Base-by-base conservation (phyloP, 2,329 filamentous ascomycete species). In the Dendrostoma leiphaemia region DNA sequence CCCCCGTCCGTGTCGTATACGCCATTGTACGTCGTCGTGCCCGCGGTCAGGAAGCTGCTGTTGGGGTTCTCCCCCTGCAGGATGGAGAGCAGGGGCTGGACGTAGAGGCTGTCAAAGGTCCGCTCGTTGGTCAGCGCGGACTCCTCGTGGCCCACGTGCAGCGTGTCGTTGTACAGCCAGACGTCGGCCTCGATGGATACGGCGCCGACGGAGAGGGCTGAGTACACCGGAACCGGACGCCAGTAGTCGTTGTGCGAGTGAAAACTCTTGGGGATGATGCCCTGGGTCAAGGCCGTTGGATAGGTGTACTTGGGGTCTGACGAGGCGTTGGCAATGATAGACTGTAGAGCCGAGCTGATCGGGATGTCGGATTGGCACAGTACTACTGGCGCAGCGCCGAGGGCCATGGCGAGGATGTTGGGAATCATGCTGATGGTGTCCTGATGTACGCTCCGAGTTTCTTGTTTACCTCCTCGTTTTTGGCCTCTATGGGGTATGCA, bases 161-260 rank as follows among this genome's bases (percentile, higher is more conserved):
- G 73, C n/a, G 81, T 63, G 9, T 59, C 49, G 51, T 78, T 75
- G 51, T 78, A 77, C 2, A 81, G 71, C 82, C 84, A 90, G 21
- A 90, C 80, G 63, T 90, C 87, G 4, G 84, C 85, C 68, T 90
- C 86, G 9, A 88, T 75, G 17, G 83, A 80, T 13, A 81, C 79
- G 60, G 82, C 86, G 15, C 83, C 82, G 3, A 77, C 76, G 10
- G 71, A 68, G 2, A 86, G 67, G 26, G 86, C 86, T 21, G 83
- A 82, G 60, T 80, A 84, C 6, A 90, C 73, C 0, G 86, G 85
- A 0, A 80, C 73, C n/a, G 74, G 73, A 29, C 83, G 78, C 83
- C 83, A 86, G 67, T 89, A 89, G 67, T 89, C 86, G 60, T 89
- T 88, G 64, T 89, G 85, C 1, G 82, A 86, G 65, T 88, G 85